These are phyloP conservation scores for Stephanodiscus triporus DNA, from an alignment of 108 stramenopile genomes.

Conservation along the genomic window DNA sequence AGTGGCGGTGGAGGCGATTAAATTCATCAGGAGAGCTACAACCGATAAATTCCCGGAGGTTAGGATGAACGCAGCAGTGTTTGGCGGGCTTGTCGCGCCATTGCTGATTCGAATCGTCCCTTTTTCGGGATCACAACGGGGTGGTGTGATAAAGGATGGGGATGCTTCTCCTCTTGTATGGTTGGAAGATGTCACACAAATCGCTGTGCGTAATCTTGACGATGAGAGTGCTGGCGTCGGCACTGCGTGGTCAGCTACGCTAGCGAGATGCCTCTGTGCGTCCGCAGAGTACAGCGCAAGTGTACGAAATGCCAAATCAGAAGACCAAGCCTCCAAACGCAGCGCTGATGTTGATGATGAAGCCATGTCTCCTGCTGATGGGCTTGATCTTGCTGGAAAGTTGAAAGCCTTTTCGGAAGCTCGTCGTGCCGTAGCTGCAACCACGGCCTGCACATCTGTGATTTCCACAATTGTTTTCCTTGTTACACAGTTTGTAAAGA, in stretches of 20 bases:
- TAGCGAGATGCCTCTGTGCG: conserved; percentile 76
- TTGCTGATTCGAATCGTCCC: conserved; percentile 60
- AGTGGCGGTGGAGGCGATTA: conserved; percentile 66
- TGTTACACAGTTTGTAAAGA: conserved; percentile 74
- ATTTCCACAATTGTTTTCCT: conserved; percentile 58
- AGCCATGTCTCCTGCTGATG: conserved; percentile 10
- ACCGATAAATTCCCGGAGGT: conserved; percentile 82
- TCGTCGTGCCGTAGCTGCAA: conserved; percentile 34
- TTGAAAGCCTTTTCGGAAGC: conserved; percentile 52
- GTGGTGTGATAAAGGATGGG: conserved; percentile 22
- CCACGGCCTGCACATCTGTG: conserved; percentile 53
- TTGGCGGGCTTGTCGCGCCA: conserved; percentile 68
- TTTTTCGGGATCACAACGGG: conserved; percentile 9
- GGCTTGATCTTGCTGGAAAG: conserved; percentile 49
- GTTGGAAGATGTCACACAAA: conserved; percentile 69
- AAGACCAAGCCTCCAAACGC: conserved; percentile 44
- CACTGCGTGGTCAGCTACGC: conserved; percentile 66
- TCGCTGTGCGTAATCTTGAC: conserved; percentile 78
- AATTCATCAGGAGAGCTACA: conserved; percentile 65
- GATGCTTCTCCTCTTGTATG: conserved; percentile 43
- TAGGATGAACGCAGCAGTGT: conserved; percentile 57
- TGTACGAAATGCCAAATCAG: conserved; percentile 41
- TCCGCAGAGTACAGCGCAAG: conserved; percentile 57
- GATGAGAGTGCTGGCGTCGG: conserved; percentile 76
- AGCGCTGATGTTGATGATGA: conserved; percentile 51